These are phyloP conservation scores for Fraxinus excelsior DNA, from an alignment of 257 asterid species.

Conservation along the genomic window DNA sequence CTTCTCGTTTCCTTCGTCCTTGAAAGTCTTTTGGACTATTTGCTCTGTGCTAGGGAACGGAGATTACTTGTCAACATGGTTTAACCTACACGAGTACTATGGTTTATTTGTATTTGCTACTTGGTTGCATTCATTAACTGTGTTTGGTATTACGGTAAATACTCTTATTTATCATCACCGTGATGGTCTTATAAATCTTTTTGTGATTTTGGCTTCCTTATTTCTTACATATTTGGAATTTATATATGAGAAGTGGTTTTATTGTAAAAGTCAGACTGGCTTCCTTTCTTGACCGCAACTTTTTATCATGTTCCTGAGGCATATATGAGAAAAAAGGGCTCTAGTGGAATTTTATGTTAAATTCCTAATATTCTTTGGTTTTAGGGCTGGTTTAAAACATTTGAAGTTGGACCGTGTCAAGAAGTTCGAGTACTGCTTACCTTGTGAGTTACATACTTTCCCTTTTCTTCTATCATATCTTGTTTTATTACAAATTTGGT, in stretches of 20 bases:
- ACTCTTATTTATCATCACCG: not conserved
- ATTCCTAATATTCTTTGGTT: conserved; percentile 13
- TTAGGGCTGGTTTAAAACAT: conserved; percentile 89
- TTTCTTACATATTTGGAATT: not conserved
- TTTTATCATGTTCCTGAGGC: not conserved
- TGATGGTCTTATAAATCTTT: not conserved
- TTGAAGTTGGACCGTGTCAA: conserved; percentile 78
- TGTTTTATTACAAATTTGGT: not conserved
- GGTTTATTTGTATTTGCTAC: not conserved
- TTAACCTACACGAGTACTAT: not conserved
- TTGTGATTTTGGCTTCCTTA: not conserved
- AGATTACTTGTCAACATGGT: not conserved
- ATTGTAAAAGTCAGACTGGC: not conserved
- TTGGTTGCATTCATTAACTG: not conserved
- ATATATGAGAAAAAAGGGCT: not conserved
- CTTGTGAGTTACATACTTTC: conserved; percentile 56
- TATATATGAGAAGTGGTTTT: not conserved
- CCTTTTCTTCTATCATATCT: not conserved
- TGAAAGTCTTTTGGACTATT: conserved; percentile 14
- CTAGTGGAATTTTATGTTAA: not conserved
- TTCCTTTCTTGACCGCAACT: not conserved
- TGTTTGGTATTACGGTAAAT: not conserved
- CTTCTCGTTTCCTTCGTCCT: not conserved
- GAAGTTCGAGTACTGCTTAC: conserved; percentile 91
- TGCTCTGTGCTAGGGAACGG: not conserved